Evolutionary conservation across 306 rosid genomes (phyloP).

Genomic region (Echinosophora koreensis): DNA sequence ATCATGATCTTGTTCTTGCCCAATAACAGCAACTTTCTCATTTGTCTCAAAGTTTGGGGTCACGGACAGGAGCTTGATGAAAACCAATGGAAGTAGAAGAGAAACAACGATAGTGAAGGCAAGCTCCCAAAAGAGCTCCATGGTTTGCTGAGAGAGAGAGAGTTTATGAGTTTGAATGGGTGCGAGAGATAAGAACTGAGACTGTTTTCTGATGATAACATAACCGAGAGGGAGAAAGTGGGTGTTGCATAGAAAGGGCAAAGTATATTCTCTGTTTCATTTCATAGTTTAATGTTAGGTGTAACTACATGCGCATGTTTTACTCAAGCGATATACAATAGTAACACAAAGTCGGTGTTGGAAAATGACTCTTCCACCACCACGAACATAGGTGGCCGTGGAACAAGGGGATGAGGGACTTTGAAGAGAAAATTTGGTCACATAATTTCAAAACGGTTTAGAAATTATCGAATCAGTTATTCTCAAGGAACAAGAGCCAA

Average conservation of each 20-base stretch:
- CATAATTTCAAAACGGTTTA: too few species aligned
- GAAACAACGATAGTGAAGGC: conserved; percentile 54
- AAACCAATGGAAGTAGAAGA: conserved; percentile 52
- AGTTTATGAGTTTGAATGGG: conserved; percentile 5
- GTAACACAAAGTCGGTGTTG: conserved; percentile 41
- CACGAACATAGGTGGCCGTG: neutral
- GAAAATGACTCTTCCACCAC: conserved; percentile 55
- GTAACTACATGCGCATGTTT: conserved; percentile 54
- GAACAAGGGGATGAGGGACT: too few species aligned
- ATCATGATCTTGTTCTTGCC: conserved; percentile 15
- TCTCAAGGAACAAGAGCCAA: too few species aligned
- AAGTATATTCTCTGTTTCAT: conserved; percentile 60
- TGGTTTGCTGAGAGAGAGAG: conserved; percentile 40
- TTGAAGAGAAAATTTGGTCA: too few species aligned
- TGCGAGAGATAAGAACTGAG: neutral
- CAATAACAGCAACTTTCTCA: conserved; percentile 31
- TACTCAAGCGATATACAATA: conserved; percentile 28
- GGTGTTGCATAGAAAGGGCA: conserved; percentile 57
- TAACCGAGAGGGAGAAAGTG: conserved; percentile 39
- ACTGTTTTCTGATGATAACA: conserved; percentile 29
- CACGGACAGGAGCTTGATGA: conserved; percentile 52
- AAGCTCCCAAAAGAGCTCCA: conserved; percentile 65
- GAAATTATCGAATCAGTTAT: too few species aligned
- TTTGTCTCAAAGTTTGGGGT: conserved; percentile 35
- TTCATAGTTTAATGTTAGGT: conserved; percentile 24